These are phyloP conservation scores for Graphilbum sp. DNA, from an alignment of 2,329 filamentous ascomycete species.

Conservation along the genomic window DNA sequence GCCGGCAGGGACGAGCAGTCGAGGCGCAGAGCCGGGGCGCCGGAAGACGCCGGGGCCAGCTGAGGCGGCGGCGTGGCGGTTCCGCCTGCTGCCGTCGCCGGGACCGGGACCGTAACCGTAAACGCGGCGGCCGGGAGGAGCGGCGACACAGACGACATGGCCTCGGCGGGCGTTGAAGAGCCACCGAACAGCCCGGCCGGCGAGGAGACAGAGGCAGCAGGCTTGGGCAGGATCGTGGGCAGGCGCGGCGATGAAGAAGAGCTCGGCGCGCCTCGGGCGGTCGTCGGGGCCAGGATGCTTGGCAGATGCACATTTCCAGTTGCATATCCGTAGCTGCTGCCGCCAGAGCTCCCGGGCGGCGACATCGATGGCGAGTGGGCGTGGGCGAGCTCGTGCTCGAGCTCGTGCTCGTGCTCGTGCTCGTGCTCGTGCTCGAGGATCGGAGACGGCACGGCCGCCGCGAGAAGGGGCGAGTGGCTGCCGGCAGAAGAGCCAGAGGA, in stretches of 20 bases:
- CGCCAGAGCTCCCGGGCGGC: slow-evolving; percentile 27
- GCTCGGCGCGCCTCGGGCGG: no score
- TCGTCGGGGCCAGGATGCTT: no score
- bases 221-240: slow-evolving; percentile 51
- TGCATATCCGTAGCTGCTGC: slow-evolving; percentile 26
- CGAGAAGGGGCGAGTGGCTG: slow-evolving; percentile 32
- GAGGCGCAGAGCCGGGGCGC: slow-evolving; percentile 30
- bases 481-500: slow-evolving; percentile 45
- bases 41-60: slow-evolving; percentile 6
- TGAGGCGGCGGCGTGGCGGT: slow-evolving; percentile 10
- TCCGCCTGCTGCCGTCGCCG: slow-evolving; percentile 21
- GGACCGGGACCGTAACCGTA: slow-evolving; percentile 15
- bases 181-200: slow-evolving; percentile 23
- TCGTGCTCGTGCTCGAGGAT: slow-evolving; percentile 27
- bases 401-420: no score
- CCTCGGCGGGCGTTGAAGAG: slow-evolving; percentile 11
- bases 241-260: slow-evolving; percentile 35
- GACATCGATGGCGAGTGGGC: slow-evolving; percentile 28
- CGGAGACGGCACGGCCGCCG: slow-evolving; percentile 31
- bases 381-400: no score
- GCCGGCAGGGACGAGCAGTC: slow-evolving; percentile 36
- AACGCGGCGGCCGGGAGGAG: slow-evolving; percentile 26
- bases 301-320: slow-evolving; percentile 36
- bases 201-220: no score
- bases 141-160: slow-evolving; percentile 13